A percentile compares a stretch with the other conserved stretches of the same genome.
These are phyloP conservation scores for Coemansia sp. DNA, from an alignment of 192 early-diverging fungal genomes.

Conservation along the genomic window DNA sequence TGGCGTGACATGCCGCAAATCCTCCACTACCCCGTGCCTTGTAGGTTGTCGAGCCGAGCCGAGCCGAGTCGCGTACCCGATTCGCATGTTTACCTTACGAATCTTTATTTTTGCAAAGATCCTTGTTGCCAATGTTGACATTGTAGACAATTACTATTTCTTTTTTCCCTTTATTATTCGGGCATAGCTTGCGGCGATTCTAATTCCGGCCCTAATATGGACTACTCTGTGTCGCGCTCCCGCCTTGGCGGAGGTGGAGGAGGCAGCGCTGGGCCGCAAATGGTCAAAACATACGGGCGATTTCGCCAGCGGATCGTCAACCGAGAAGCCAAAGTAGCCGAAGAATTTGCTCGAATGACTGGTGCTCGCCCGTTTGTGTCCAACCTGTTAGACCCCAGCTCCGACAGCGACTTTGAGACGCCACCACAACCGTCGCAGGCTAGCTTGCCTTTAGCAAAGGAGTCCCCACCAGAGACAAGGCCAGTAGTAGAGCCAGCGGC, in stretches of 20 bases:
- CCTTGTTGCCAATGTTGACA: not conserved
- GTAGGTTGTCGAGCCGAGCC: not conserved
- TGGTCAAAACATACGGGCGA: constrained; percentile 51
- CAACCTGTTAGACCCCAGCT: constrained; percentile 36
- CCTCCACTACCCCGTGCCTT: not conserved
- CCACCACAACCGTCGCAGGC: not conserved
- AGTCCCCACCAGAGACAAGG: not conserved
- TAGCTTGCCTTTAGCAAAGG: not conserved
- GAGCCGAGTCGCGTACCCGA: not conserved
- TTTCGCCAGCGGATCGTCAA: constrained; percentile 39
- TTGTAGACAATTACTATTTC: not conserved
- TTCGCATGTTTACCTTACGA: not conserved
- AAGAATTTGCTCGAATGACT: constrained; percentile 43
- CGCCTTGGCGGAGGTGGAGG: constrained; percentile 26
- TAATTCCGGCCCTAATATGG: constrained; percentile 15
- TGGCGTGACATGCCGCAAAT: not conserved
- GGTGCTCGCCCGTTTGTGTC: constrained; percentile 26
- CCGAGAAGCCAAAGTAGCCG: constrained; percentile 24
- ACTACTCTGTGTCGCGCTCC: constrained; percentile 31
- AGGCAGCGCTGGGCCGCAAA: constrained; percentile 17
- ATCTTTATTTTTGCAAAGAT: not conserved
- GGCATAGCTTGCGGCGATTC: not conserved
- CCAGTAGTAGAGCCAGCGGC: not conserved
- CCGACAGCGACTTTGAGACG: constrained; percentile 39
- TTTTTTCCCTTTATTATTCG: not conserved